Evolutionary conservation across 257 asterid species (phyloP), one percentile per base, ranked within the genome.

Genomic region (Hygrophila difformis): DNA sequence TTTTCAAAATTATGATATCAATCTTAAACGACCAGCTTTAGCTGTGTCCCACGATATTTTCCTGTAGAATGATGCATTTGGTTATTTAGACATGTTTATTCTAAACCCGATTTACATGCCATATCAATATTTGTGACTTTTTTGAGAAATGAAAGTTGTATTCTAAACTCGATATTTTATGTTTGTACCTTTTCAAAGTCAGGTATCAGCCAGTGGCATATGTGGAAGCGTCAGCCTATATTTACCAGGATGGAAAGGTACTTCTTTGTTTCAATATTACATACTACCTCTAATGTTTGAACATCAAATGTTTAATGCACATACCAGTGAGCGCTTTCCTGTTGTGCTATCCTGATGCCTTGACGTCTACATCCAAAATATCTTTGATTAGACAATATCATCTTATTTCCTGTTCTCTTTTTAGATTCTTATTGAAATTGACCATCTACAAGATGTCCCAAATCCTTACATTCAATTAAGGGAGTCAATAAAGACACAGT

Each of bases 201-300:
- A 91, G 99, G 87, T 91, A 91, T 75, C 99, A 82, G 60, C 93
- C 99, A 57, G 94, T 82, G 18, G 96, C 89, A 4, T 80, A 66
- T 61, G 86, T 91, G 44, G 99, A 91, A 68, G 96, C 95, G 4
- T 76, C 94, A 46, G 99, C 99, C 44, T 78, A 78, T 71, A 91
- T 91, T 64, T 91, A 91, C 71, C 96, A 91, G 67, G 96, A 91
- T 67, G 99, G 99, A 63, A 86, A 86, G 99, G 99, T 91, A n/a
- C n/a, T n/a, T n/a, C n/a, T n/a, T n/a, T n/a, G n/a, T n/a, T n/a
- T n/a, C n/a, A n/a, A n/a, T n/a, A n/a, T n/a, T n/a, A n/a, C n/a
- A n/a, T n/a, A n/a, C n/a, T n/a, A n/a, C n/a, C n/a, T n/a, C n/a
- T n/a, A n/a, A n/a, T n/a, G n/a, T n/a, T n/a, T n/a, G n/a, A n/a